Evolutionary conservation across 345 rosid species (phyloP).

Genomic region (Raphanus raphanistrum): DNA sequence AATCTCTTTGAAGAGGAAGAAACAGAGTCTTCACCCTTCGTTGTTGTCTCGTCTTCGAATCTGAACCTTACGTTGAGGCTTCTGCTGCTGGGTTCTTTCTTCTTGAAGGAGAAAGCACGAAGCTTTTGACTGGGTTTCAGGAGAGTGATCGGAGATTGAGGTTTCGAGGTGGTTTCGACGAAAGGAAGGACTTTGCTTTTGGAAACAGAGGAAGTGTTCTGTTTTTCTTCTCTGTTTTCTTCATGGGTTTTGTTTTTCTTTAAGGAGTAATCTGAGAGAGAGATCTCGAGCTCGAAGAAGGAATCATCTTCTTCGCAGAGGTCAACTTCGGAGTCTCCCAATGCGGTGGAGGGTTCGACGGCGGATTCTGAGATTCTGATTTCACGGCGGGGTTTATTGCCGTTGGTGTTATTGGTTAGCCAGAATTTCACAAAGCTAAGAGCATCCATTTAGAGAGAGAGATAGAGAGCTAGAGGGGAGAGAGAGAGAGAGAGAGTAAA

Average conservation of each 20-base stretch:
- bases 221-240: conserved; percentile 22
- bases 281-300: conserved; percentile 79
- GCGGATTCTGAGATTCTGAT: conserved; percentile 34
- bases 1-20: conserved; percentile 47
- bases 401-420: conserved; percentile 39
- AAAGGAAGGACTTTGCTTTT: conserved; percentile 72
- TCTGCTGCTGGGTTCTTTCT: conserved; percentile 32
- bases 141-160: conserved; percentile 62
- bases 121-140: conserved; percentile 67
- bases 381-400: conserved; percentile 35
- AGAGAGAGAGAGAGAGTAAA: conserved; percentile 10
- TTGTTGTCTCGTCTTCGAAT: conserved; percentile 44
- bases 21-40: conserved; percentile 24
- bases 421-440: conserved; percentile 62
- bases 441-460: conserved; percentile 56
- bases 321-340: conserved; percentile 37
- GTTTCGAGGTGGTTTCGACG: conserved; percentile 52
- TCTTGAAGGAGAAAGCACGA: conserved; percentile 53
- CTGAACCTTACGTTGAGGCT: conserved; percentile 48
- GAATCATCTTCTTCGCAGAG: conserved; percentile 78
- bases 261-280: conserved; percentile 48
- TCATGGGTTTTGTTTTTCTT: conserved; percentile 8
- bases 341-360: conserved; percentile 25
- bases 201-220: conserved; percentile 40
- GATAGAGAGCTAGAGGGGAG: not conserved